Evolutionary conservation across 2,329 filamentous ascomycete species (phyloP), one percentile per base, ranked within the genome.

Genomic region (Arachnomyces sp.): DNA sequence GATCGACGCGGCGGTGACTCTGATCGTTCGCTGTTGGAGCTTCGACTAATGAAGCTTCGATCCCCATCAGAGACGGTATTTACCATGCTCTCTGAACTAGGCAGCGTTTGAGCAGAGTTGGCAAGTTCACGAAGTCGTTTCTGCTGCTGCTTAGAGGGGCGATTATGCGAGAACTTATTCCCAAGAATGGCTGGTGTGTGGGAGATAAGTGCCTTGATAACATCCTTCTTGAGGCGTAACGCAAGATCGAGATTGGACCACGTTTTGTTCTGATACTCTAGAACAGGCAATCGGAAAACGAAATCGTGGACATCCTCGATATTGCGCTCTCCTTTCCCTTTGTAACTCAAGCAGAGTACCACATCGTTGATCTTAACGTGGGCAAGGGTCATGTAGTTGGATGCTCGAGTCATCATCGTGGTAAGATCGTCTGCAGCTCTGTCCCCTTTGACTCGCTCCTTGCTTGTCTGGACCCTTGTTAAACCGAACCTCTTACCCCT

Each of bases 201-300:
- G 2, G 86, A 92, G 54, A 98, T 93, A 34, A 98, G 74, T 0
- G 92, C 90, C 56, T 88, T 86, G 57, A 95, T 86, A 43, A 96
- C 85, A 34, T 94, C 89, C 59, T 89, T 93, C 68, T 98, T 96
- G 39, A 98, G 74, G 11, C 88, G 84, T 35, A 96, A 73, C 1
- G 90, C 89, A 7, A 98, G 77, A 56, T 98, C 92, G 5, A 98
- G 75, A 60, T 96, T 98, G 5, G 88, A 95, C 92, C 92, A 98
- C 7, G 89, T 96, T 71, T 98, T 98, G 73, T 98, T 98, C 48
- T 87, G 80, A 68, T 95, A 96, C 61, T 98, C 92, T 34, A 98
- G 81, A 2, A 85, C 84, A 3, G 92, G 92, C 66, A 98, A 78
- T 28, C 87, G 82, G 75, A 98, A 98, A 36, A 98, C 92, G 52